A percentile compares a stretch with the other conserved stretches of the same genome.
Conservation (phyloP, 164 flowering plant species). For the Taxillus chinensis region DNA sequence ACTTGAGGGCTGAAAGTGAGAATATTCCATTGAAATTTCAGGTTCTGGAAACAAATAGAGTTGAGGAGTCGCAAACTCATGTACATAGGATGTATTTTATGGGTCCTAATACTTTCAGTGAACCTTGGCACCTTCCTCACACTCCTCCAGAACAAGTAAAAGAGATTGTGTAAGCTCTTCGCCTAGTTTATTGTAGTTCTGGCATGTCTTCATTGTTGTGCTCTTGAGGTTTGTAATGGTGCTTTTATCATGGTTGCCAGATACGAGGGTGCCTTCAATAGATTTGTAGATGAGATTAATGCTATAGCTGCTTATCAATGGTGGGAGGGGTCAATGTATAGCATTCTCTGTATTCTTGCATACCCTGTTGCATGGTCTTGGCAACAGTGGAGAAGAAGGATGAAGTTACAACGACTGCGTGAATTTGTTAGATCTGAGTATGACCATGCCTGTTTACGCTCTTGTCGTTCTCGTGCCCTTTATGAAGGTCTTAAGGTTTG, state of each 20-base stretch:
- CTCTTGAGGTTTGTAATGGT: background rate
- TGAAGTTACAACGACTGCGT: constrained; percentile 67
- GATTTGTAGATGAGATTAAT: constrained; percentile 90
- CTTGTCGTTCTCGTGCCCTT: constrained; percentile 96
- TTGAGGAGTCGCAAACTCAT: constrained; percentile 82
- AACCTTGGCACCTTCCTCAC: constrained; percentile 93
- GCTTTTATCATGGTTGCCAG: constrained; percentile 30
- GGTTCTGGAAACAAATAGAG: constrained; percentile 88
- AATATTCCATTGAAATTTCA: constrained; percentile 15
- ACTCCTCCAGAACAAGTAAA: constrained; percentile 81
- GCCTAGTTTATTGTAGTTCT: background rate
- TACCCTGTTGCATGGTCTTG: constrained; percentile 96
- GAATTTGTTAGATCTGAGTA: constrained; percentile 96
- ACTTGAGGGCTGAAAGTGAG: background rate
- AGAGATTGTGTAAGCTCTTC: constrained; percentile 74
- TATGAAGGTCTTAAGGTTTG: constrained; percentile 95
- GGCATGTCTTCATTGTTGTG: background rate
- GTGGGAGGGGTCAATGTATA: constrained; percentile 93
- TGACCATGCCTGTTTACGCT: constrained; percentile 94
- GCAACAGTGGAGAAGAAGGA: constrained; percentile 74
- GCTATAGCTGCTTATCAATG: constrained; percentile 80
- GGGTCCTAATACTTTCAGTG: constrained; percentile 87
- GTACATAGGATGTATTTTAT: constrained; percentile 86
- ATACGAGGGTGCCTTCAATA: constrained; percentile 87
- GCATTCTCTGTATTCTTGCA: constrained; percentile 58